Evolutionary conservation across 2,329 filamentous ascomycete species (phyloP).

Genomic region (Triangularia setosa): DNA sequence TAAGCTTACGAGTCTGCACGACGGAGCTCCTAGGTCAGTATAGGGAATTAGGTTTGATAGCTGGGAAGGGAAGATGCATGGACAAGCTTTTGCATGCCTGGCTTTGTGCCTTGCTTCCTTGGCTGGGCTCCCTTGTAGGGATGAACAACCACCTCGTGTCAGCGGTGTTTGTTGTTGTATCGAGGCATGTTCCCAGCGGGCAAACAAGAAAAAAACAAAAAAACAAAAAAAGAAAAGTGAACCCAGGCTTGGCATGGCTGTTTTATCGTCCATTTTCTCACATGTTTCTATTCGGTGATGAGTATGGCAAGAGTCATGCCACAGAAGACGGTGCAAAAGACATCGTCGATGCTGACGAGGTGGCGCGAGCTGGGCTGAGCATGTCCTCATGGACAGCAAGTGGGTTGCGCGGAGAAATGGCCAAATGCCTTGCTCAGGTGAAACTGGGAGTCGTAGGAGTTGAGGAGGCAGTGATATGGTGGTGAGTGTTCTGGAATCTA

Average conservation of each 20-base stretch:
- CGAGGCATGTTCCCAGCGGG: neutral
- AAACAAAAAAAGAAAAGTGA: neutral
- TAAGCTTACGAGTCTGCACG: neutral
- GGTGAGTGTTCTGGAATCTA: neutral
- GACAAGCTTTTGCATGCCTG: neutral
- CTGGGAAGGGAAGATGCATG: neutral
- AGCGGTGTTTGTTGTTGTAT: neutral
- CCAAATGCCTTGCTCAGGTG: neutral
- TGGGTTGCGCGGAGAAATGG: neutral
- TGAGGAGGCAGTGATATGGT: neutral
- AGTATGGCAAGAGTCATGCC: neutral
- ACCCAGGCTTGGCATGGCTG: neutral
- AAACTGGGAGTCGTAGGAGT: too few relatives aligned
- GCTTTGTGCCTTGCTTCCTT: constrained; percentile 4
- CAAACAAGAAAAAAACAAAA: neutral
- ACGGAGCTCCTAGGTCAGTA: neutral
- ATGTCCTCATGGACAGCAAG: neutral
- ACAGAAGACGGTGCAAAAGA: neutral
- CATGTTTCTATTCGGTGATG: neutral
- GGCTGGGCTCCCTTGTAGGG: neutral
- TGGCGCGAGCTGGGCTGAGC: neutral
- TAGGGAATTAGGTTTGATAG: neutral
- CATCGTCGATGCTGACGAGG: neutral
- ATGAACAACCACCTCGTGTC: neutral
- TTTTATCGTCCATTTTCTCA: neutral